Base-by-base conservation (phyloP, 768 basidiomycete genomes). In the Solioccasus polychromus region DNA sequence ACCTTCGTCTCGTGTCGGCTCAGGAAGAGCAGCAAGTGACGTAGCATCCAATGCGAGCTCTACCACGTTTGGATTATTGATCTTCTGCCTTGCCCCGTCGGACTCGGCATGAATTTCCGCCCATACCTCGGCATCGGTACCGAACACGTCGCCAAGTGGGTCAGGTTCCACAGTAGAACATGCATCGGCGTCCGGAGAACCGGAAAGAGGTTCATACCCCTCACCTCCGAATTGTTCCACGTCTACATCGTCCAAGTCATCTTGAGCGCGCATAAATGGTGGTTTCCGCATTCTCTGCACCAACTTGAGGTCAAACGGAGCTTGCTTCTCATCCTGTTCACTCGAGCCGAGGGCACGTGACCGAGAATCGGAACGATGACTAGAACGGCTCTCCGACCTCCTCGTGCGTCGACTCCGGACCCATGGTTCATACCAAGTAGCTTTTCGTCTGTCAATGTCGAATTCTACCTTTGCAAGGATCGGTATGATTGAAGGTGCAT, bases 401-500 rank as follows among this genome's bases (percentile, higher is more conserved):
- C 80, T 85, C 37, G 72, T 68, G 47, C 74, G 74, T 45, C 87
- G 69, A 57, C 82, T 87, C 45, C 81, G 74, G 22, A 82, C 48
- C 89, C 90, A 95, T 8, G 83, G 82, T n/a, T 83, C 83, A 52
- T 84, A 93, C 93, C 93, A 96, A 3, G 70, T 69, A 2, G 92
- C 93, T 52, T 75, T 83, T 42, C 78, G 71, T 30, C 73, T 73
- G 65, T 96, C 94, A 55, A 98, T 85, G 62, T 96, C 92, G 57
- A 98, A 96, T 63, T 97, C 93, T 11, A 98, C 82, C 65, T 94
- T 94, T 39, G 92, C 94, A 23, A 98, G 76, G 45, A 96, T 83
- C 5, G 88, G 88, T 42, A 91, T 81, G 19, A 89, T 67, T 20
- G 83, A 78, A 37, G 78, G 64, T 6, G 82, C 80, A 45, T 66